Evolutionary conservation across 805 yeast genomes (phyloP).

Genomic region (Kazachstania kunashirensis): DNA sequence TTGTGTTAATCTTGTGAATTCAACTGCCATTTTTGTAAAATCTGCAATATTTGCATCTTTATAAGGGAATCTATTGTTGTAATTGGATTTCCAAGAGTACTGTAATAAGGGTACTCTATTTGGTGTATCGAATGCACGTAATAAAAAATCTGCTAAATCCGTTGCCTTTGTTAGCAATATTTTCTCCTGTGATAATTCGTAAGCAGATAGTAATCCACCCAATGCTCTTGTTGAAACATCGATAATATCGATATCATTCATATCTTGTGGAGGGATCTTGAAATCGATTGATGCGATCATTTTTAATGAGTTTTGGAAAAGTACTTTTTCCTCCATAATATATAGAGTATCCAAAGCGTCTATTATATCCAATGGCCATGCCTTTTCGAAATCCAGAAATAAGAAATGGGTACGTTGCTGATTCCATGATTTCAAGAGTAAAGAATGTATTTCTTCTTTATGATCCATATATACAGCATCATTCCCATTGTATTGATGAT

Average conservation of each 20-base stretch:
- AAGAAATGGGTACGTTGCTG: constrained; percentile 7
- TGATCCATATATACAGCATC: constrained; percentile 22
- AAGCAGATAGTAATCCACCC: constrained; percentile 46
- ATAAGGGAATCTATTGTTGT: constrained; percentile 33
- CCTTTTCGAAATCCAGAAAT: constrained; percentile 3
- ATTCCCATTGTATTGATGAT: constrained; percentile 22
- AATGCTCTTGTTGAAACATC: constrained; percentile 34
- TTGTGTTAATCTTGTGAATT: constrained; percentile 44
- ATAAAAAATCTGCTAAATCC: constrained; percentile 39
- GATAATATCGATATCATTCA: constrained; percentile 43
- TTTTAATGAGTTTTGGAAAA: constrained; percentile 32
- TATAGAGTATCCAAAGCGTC: constrained; percentile 45
- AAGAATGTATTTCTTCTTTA: constrained; percentile 27
- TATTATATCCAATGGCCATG: constrained; percentile 41
- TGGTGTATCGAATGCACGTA: constrained; percentile 52
- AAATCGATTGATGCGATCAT: constrained; percentile 34
- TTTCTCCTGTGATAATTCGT: constrained; percentile 37
- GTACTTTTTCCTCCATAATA: constrained; percentile 36
- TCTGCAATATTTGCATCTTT: constrained; percentile 35
- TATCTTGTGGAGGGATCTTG: constrained; percentile 31
- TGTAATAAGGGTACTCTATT: constrained; percentile 43
- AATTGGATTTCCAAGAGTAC: constrained; percentile 34
- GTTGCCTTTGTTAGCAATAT: constrained; percentile 32
- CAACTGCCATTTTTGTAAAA: constrained; percentile 41
- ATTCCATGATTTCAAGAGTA: constrained; percentile 37